phyloP scores from a whole-genome alignment of 768 basidiomycete genomes.

The Sporobolomyces pararoseus region DNA sequence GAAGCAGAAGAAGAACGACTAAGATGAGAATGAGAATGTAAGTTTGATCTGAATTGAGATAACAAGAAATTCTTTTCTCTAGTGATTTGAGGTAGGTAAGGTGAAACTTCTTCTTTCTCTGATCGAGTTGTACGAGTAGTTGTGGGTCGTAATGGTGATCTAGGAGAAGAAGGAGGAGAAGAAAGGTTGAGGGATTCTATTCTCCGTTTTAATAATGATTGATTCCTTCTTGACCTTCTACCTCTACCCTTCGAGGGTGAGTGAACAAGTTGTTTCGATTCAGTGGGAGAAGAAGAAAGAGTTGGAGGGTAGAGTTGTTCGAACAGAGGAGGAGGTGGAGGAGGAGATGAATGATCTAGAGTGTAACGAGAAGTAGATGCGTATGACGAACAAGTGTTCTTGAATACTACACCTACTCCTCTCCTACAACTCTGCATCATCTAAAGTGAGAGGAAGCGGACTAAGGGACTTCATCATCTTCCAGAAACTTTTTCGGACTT shows the following conservation, averaged over 20 bases:
- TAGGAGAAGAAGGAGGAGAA: too few species aligned
- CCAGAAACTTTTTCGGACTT: background rate
- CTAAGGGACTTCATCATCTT: background rate
- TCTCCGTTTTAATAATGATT: too few species aligned
- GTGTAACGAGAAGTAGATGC: slow-evolving; percentile 4
- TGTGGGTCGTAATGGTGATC: too few species aligned
- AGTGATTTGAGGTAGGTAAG: slow-evolving; percentile 33
- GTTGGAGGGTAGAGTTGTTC: background rate
- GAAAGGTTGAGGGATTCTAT: too few species aligned
- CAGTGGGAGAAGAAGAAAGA: background rate
- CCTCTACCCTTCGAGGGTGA: background rate
- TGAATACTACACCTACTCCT: background rate
- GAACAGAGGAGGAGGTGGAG: background rate
- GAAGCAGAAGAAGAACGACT: background rate
- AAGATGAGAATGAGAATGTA: background rate
- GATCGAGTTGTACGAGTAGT: background rate
- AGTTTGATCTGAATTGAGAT: background rate
- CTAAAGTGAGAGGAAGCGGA: background rate
- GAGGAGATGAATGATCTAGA: background rate
- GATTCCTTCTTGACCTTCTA: too few species aligned
- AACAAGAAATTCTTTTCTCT: slow-evolving; percentile 32
- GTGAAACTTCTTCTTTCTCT: slow-evolving; percentile 23
- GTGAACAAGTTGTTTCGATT: background rate
- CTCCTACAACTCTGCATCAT: too few species aligned
- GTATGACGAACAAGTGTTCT: background rate